phyloP scores from a whole-genome alignment of 805 yeast genomes.

The Candida sakaeoensis region DNA sequence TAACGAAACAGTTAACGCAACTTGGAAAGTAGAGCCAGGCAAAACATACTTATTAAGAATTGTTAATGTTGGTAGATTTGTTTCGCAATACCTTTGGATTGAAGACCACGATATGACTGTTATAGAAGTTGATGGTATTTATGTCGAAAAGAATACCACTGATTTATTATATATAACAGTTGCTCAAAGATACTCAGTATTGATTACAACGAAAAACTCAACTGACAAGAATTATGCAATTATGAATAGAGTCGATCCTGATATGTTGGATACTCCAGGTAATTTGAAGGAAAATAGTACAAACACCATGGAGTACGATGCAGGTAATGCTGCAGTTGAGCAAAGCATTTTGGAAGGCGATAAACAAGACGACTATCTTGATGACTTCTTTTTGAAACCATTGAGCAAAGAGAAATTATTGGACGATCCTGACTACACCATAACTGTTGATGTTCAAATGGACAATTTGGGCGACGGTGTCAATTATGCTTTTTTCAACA shows the following conservation, averaged over 20 bases:
- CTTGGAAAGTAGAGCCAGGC: slow-evolving; percentile 53
- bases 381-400: slow-evolving; percentile 78
- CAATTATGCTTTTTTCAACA: slow-evolving; percentile 73
- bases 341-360: slow-evolving; percentile 16
- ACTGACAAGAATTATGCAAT: slow-evolving; percentile 52
- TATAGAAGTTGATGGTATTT: slow-evolving; percentile 48
- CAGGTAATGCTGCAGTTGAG: slow-evolving; percentile 23
- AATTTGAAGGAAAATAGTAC: slow-evolving; percentile 52
- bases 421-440: slow-evolving; percentile 59
- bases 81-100: slow-evolving; percentile 50
- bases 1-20: slow-evolving; percentile 59
- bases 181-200: slow-evolving; percentile 77
- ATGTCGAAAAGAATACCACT: slow-evolving; percentile 54
- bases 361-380: slow-evolving; percentile 43
- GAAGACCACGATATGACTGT: slow-evolving; percentile 40
- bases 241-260: slow-evolving; percentile 57
- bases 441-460: slow-evolving; percentile 60
- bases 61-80: slow-evolving; percentile 67
- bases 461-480: slow-evolving; percentile 70
- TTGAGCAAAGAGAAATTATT: slow-evolving; percentile 45
- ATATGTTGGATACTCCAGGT: slow-evolving; percentile 67
- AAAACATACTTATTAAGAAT: slow-evolving; percentile 64
- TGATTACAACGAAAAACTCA: slow-evolving; percentile 52
- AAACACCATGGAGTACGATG: slow-evolving; percentile 48
- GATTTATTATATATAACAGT: slow-evolving; percentile 62